Percentiles rank a stretch among this genome's conserved stretches.
These are phyloP conservation scores for Saxophila tyrrhenica DNA, from an alignment of 495 filamentous ascomycete species.

Conservation along the genomic window DNA sequence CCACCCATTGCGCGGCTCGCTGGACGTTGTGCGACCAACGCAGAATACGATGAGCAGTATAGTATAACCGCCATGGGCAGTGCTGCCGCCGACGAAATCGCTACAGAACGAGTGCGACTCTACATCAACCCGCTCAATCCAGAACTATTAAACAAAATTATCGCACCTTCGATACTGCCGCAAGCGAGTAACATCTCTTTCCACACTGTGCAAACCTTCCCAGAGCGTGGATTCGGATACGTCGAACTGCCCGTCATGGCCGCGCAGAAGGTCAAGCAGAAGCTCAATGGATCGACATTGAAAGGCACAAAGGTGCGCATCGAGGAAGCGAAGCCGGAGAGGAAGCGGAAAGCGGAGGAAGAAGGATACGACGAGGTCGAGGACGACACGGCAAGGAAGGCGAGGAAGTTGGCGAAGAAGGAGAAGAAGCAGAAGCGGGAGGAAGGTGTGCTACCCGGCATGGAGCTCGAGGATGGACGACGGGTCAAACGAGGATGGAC, in stretches of 20 bases:
- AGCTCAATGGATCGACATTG: slow-evolving; percentile 77
- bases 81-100: not conserved
- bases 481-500: slow-evolving; percentile 90
- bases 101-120: slow-evolving; percentile 42
- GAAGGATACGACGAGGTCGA: not conserved
- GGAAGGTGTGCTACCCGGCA: slow-evolving; percentile 51
- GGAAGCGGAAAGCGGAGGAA: slow-evolving; percentile 19
- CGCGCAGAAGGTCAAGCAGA: slow-evolving; percentile 80
- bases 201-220: slow-evolving; percentile 72
- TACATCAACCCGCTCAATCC: slow-evolving; percentile 78
- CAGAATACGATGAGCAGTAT: not conserved
- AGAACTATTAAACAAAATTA: slow-evolving; percentile 52
- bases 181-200: slow-evolving; percentile 71
- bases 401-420: slow-evolving; percentile 28
- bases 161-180: slow-evolving; percentile 55
- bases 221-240: slow-evolving; percentile 82
- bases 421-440: slow-evolving; percentile 53
- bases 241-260: slow-evolving; percentile 68
- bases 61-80: not conserved
- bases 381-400: slow-evolving; percentile 15
- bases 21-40: not conserved
- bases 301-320: slow-evolving; percentile 78
- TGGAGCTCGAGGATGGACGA: slow-evolving; percentile 59
- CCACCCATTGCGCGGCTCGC: too few relatives aligned
- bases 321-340: slow-evolving; percentile 60